phyloP scores from a whole-genome alignment of 331 rosid species.

The Quercus phellos region DNA sequence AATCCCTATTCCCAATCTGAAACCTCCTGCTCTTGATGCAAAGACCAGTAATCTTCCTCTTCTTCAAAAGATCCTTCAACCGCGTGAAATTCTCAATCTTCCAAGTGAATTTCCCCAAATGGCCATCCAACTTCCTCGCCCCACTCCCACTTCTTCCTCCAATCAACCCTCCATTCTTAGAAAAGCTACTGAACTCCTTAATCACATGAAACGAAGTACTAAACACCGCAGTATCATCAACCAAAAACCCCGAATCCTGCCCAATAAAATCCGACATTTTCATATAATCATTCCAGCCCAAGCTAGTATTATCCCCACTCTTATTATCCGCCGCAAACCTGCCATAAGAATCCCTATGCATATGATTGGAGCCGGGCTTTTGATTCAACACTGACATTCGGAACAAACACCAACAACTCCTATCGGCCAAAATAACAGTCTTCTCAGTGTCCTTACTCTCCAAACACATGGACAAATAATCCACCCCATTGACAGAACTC shows the following conservation, averaged over 20 bases:
- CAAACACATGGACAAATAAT: conserved; percentile 93
- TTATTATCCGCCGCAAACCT: conserved; percentile 95
- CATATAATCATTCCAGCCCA: conserved; percentile 99
- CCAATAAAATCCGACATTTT: conserved; percentile 86
- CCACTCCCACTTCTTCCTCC: conserved; percentile 74
- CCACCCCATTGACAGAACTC: conserved; percentile 87
- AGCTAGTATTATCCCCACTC: conserved; percentile 94
- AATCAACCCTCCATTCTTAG: conserved; percentile 73
- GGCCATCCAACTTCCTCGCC: conserved; percentile 88
- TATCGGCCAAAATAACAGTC: conserved; percentile 67
- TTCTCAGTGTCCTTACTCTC: conserved; percentile 98
- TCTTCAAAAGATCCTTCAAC: conserved; percentile 90
- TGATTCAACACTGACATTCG: conserved; percentile 95
- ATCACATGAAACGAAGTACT: conserved; percentile 96
- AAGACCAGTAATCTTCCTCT: conserved; percentile 96
- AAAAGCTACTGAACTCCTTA: conserved; percentile 85
- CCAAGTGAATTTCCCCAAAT: conserved; percentile 95
- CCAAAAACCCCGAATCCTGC: conserved; percentile 70
- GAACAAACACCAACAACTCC: conserved; percentile 99
- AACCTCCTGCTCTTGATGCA: conserved; percentile 98
- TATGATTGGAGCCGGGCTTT: conserved; percentile 87
- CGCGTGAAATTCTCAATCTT: conserved; percentile 90
- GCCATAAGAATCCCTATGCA: conserved; percentile 97
- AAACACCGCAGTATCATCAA: conserved; percentile 81
- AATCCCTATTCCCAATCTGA: conserved; percentile 94